Evolutionary conservation across 75 land plant species (phyloP).

Genomic region (Selaginella moellendorffii): DNA sequence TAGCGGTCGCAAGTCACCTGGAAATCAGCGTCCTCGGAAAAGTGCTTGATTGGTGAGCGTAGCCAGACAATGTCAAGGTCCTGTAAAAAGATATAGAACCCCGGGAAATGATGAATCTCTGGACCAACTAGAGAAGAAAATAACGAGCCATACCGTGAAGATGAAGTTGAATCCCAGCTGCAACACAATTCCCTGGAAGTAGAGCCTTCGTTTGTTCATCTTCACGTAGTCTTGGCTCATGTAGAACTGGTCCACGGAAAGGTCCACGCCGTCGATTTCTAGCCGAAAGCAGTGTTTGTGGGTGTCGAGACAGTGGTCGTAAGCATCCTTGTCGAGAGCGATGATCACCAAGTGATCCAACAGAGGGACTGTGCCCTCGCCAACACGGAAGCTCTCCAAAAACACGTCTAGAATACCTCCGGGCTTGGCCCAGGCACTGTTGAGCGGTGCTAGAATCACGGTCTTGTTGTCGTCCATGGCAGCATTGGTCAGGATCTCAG

Average conservation of each 20-base stretch:
- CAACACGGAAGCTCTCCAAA: neutral
- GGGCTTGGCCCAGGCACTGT: neutral
- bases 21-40: neutral
- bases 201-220: neutral
- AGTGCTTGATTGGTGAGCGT: neutral
- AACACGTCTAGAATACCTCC: neutral
- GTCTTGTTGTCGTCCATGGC: neutral
- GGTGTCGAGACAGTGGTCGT: neutral
- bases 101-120: neutral
- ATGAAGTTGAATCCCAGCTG: conserved; percentile 2
- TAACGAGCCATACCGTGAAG: neutral
- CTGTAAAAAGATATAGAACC: neutral
- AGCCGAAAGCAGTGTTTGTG: neutral
- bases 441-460: neutral
- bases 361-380: neutral
- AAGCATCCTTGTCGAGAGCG: neutral
- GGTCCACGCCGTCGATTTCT: neutral
- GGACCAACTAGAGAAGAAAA: neutral
- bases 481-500: neutral
- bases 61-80: neutral
- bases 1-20: neutral
- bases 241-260: neutral
- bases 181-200: neutral
- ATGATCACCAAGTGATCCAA: neutral
- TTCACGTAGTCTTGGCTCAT: conserved; percentile 4